Conservation (phyloP, 345 rosid genomes). For the Citrus reticulata region DNA sequence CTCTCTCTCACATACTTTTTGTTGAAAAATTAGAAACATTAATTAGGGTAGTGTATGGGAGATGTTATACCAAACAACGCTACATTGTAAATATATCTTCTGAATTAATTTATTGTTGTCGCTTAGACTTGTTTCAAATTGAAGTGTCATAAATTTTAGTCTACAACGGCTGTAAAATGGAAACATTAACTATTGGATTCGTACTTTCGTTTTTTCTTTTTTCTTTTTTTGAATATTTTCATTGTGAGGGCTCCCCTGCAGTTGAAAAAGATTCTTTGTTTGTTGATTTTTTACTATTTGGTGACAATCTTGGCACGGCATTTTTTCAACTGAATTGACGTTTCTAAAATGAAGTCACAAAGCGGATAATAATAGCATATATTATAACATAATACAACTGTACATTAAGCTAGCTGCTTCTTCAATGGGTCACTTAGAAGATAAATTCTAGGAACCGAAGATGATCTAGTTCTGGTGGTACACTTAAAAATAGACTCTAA, state of each 20-base stretch:
- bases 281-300: neutral
- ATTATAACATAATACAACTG: slow-evolving; percentile 22
- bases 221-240: too few species aligned
- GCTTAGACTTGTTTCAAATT: too few species aligned
- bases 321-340: slow-evolving; percentile 14
- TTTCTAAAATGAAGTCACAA: slow-evolving; percentile 2
- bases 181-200: too few species aligned
- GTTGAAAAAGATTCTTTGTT: slow-evolving; percentile 6
- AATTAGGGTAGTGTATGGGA: too few species aligned
- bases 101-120: too few species aligned
- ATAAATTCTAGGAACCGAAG: slow-evolving; percentile 16
- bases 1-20: too few species aligned
- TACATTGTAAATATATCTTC: too few species aligned
- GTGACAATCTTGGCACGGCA: neutral
- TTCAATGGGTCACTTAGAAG: slow-evolving; percentile 19
- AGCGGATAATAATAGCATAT: slow-evolving; percentile 12
- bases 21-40: too few species aligned
- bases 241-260: neutral
- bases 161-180: too few species aligned
- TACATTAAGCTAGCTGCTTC: slow-evolving; percentile 27
- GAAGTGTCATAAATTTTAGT: too few species aligned
- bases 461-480: slow-evolving; percentile 3
- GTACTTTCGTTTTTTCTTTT: too few species aligned
- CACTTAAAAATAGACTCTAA: slow-evolving; percentile 4
- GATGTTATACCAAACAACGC: too few species aligned